Conservation (phyloP, 2,329 filamentous ascomycete genomes). For the Esteya vermicola region DNA sequence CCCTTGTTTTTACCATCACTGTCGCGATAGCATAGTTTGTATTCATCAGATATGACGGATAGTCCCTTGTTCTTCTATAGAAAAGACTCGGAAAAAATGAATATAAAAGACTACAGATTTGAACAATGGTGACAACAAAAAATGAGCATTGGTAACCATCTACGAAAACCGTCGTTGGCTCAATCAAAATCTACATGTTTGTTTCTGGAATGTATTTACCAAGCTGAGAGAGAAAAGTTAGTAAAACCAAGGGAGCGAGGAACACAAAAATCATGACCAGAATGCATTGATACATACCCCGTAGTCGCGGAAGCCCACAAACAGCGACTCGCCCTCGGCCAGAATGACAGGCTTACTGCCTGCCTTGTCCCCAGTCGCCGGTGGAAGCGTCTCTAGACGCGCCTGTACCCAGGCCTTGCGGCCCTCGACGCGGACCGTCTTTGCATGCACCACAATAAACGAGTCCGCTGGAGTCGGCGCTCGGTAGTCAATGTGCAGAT, state of each 20-base stretch:
- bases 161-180: no score
- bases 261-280: neutral
- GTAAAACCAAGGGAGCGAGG: neutral
- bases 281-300: conserved; percentile 37
- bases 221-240: neutral
- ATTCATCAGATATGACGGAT: no score
- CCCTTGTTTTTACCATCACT: no score
- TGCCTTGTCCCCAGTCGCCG: conserved; percentile 25
- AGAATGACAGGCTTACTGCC: conserved; percentile 51
- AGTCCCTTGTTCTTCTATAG: no score
- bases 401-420: conserved; percentile 92
- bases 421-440: conserved; percentile 75
- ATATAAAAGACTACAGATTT: no score
- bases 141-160: no score
- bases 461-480: conserved; percentile 61
- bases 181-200: neutral
- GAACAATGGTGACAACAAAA: no score
- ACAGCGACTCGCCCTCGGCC: conserved; percentile 73
- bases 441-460: conserved; percentile 65
- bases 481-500: conserved; percentile 69
- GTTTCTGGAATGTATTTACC: neutral
- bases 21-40: no score
- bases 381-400: conserved; percentile 62
- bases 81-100: no score
- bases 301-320: conserved; percentile 32